Conservation (phyloP, 2,329 filamentous ascomycete genomes). For the Hypoxylon sp. region DNA sequence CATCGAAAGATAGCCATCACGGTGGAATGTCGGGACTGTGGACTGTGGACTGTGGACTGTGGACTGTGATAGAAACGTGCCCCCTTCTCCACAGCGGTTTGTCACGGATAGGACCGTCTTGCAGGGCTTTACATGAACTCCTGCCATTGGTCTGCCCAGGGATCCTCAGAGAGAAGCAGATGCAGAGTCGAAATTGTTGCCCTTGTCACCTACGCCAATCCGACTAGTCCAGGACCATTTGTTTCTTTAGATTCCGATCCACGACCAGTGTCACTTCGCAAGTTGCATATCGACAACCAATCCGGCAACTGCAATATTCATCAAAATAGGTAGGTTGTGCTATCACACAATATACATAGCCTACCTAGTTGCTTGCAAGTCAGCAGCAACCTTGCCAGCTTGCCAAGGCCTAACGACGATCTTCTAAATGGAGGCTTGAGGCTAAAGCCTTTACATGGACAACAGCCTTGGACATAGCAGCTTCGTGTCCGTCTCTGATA, state of each 20-base stretch:
- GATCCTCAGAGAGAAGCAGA: slow-evolving; percentile 18
- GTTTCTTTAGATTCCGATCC: slow-evolving; percentile 5
- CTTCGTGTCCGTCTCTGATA: slow-evolving; percentile 38
- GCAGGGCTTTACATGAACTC: slow-evolving; percentile 10
- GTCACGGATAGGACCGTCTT: slow-evolving; percentile 33
- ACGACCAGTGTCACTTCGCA: slow-evolving; percentile 2
- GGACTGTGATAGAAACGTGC: slow-evolving; percentile 18
- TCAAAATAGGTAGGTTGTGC: too few relatives aligned
- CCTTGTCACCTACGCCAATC: slow-evolving; percentile 18
- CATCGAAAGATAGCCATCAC: slow-evolving; percentile 33
- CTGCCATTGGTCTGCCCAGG: slow-evolving; percentile 14
- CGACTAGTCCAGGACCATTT: slow-evolving; percentile 7
- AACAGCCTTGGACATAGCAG: slow-evolving; percentile 5
- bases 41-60: too few relatives aligned
- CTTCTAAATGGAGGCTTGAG: slow-evolving; percentile 11
- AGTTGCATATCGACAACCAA: slow-evolving; percentile 1
- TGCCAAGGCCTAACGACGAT: slow-evolving; percentile 14
- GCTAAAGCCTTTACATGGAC: slow-evolving; percentile 19
- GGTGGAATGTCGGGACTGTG: slow-evolving; percentile 21
- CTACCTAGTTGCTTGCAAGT: slow-evolving; percentile 6
- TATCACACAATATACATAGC: too few relatives aligned
- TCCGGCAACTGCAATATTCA: slow-evolving; percentile 1
- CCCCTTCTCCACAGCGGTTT: slow-evolving; percentile 33
- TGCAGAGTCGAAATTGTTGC: slow-evolving; percentile 15
- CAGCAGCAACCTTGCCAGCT: neutral